Evolutionary conservation across 495 filamentous ascomycete genomes (phyloP).

Genomic region (Thozetella sp.): DNA sequence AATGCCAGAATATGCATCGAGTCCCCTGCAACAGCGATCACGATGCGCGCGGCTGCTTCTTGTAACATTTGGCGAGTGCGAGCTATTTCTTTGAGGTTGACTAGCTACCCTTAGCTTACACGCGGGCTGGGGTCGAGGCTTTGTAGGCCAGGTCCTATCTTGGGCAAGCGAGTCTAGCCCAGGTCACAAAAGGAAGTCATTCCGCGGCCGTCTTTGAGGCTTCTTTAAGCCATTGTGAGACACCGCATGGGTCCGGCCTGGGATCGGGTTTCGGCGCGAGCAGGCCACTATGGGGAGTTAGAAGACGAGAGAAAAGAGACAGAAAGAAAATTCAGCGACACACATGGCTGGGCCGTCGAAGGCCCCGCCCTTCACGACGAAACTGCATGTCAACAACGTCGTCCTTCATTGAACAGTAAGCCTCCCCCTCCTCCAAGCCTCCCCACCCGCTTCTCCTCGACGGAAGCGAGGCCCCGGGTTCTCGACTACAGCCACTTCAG

Average conservation of each 20-base stretch:
- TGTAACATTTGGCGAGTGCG: neutral
- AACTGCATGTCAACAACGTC: neutral
- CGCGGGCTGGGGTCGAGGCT: neutral
- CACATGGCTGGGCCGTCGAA: too few species aligned
- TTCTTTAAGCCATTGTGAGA: neutral
- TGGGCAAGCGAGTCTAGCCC: neutral
- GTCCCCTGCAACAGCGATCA: neutral
- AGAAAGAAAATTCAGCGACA: too few species aligned
- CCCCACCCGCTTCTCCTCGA: conserved; percentile 7
- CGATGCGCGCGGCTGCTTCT: neutral
- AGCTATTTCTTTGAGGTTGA: neutral
- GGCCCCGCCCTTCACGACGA: too few species aligned
- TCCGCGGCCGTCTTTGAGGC: neutral
- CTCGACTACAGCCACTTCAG: conserved; percentile 45
- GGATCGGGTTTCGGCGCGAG: neutral
- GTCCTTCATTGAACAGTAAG: too few species aligned
- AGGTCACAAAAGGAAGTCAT: neutral
- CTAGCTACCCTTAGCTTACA: neutral
- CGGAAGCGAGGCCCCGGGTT: neutral
- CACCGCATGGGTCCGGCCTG: neutral
- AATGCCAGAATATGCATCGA: neutral
- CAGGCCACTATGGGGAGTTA: neutral
- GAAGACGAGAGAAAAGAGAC: neutral
- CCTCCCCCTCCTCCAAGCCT: neutral
- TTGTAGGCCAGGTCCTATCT: neutral